phyloP scores from a whole-genome alignment of 2,329 filamentous ascomycete species.

The Fusarium sp. region DNA sequence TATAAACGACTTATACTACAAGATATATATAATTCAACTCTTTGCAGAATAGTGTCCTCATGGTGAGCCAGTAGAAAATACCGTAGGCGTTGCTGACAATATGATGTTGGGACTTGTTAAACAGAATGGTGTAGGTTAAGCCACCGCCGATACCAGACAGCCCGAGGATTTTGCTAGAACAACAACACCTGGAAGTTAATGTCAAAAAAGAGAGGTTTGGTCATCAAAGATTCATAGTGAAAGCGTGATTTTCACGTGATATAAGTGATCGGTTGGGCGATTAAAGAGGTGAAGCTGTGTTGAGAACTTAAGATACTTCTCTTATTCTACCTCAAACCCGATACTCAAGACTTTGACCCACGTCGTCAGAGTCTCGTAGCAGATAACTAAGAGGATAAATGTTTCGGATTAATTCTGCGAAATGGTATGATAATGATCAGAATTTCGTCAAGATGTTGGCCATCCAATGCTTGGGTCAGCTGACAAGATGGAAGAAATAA shows the following conservation, averaged over 20 bases:
- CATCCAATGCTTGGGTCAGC: not conserved
- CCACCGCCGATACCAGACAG: not conserved
- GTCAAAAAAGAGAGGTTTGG: not conserved
- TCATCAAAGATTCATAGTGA: no score
- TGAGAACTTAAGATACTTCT: no score
- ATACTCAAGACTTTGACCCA: not conserved
- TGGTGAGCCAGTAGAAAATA: not conserved
- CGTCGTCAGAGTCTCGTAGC: not conserved
- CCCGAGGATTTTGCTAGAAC: not conserved
- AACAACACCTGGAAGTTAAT: not conserved
- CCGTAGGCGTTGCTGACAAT: not conserved
- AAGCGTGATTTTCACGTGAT: not conserved
- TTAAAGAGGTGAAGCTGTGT: no score
- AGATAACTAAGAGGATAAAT: not conserved
- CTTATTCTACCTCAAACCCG: no score
- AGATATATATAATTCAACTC: not conserved
- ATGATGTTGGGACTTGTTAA: no score
- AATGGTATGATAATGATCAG: not conserved
- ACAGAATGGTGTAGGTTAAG: not conserved
- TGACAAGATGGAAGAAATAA: not conserved
- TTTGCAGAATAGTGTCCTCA: not conserved
- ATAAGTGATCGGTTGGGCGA: not conserved
- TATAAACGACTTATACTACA: not conserved
- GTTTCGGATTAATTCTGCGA: not conserved
- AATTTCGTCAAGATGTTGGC: not conserved